Evolutionary conservation across 257 asterid genomes (phyloP), one percentile per base, ranked within the genome.

Genomic region (Cynanchum wilfordii): DNA sequence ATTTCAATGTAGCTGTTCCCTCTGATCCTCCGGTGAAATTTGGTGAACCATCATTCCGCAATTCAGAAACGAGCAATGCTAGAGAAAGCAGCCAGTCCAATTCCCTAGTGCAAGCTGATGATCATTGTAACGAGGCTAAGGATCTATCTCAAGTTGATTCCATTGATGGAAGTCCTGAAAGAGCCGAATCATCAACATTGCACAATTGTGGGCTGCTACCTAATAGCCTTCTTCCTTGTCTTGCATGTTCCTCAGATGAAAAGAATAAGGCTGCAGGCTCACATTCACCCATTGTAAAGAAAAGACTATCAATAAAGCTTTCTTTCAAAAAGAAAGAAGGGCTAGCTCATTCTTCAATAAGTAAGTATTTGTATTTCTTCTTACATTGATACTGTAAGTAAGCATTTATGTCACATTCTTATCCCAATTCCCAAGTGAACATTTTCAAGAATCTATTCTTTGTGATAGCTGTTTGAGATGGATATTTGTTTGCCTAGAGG

Each of bases 301-400:
- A 82, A 76, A 84, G 80, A 79, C 49, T 87, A 22, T 88, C 97
- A 0, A 54, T 87, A 49, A 77, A 86, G 30, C 64, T 89, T 75
- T 91, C 98, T 15, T 88, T 89, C 75, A 93, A 86, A 78, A 82
- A 93, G 92, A 86, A 79, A 73, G 97, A 91, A 44, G 86, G 84
- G 22, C 86, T 84, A 38, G 77, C 83, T 75, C 82, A 80, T 76
- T 68, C 87, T 33, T 30, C 84, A 29, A 64, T 89, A 76, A 75
- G 98, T 94, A 82, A 86, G 96, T 50, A 51, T 55, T 58, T 5
- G 63, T 33, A 55, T 56, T 36, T 29, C 47, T 76, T 67, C 75
- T 69, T 22, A 45, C 66, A 25, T 22, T 20, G 44, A 51, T 49
- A 16, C 56, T 1, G 7, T 38, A 5, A 70, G 45, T 50, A 15